Conservation (phyloP, 1,284 basidiomycete genomes). For the Phenoliferia sp. region DNA sequence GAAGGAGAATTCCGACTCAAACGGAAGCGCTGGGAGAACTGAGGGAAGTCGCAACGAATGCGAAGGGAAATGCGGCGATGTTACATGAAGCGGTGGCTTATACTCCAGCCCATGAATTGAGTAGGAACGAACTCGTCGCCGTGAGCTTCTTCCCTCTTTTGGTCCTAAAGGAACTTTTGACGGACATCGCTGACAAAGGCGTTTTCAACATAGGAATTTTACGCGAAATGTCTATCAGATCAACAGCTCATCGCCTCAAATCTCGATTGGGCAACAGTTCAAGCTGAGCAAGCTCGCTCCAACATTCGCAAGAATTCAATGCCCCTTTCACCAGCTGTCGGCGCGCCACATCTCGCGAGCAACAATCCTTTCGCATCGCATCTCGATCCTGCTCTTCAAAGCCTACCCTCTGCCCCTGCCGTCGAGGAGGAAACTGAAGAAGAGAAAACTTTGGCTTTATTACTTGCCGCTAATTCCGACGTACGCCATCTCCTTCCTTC, state of each 20-base stretch:
- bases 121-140: constrained; percentile 29
- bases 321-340: background rate
- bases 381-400: background rate
- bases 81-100: constrained; percentile 29
- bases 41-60: constrained; percentile 17
- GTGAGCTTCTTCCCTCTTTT: constrained; percentile 1
- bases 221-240: constrained; percentile 42
- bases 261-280: constrained; percentile 47
- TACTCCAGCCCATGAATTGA: constrained; percentile 13
- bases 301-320: constrained; percentile 4
- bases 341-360: constrained; percentile 8
- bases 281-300: constrained; percentile 40
- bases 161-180: background rate
- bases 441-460: constrained; percentile 22
- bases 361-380: constrained; percentile 30
- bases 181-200: background rate
- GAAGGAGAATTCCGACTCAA: constrained; percentile 4
- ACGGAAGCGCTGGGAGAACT: constrained; percentile 25
- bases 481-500: constrained; percentile 2
- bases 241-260: constrained; percentile 45
- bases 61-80: constrained; percentile 28
- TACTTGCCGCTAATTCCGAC: constrained; percentile 29
- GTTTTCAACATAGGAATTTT: constrained; percentile 40
- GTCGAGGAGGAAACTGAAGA: constrained; percentile 19
- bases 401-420: background rate